Evolutionary conservation across 805 yeast genomes (phyloP).

Genomic region (Cyberlindnera meyerae): DNA sequence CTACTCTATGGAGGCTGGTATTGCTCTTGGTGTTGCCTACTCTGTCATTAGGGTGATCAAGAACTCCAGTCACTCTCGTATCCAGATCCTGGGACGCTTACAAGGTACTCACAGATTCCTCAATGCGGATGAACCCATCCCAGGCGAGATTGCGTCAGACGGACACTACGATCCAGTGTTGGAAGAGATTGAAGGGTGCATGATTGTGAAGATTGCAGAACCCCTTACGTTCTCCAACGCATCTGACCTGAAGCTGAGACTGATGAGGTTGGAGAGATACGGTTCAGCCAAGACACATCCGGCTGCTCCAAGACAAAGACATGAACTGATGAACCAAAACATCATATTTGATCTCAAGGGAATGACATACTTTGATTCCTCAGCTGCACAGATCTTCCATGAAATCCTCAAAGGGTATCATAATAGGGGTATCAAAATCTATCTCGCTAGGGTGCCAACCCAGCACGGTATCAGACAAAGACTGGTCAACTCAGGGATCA

Average conservation of each 20-base stretch:
- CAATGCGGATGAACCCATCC: conserved; percentile 63
- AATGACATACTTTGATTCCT: conserved; percentile 74
- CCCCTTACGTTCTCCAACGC: conserved; percentile 86
- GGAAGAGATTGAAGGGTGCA: conserved; percentile 60
- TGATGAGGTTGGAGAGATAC: conserved; percentile 67
- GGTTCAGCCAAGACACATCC: conserved; percentile 78
- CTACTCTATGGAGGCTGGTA: conserved; percentile 84
- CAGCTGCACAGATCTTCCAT: conserved; percentile 67
- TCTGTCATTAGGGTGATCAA: conserved; percentile 75
- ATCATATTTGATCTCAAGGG: conserved; percentile 78
- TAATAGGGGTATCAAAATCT: conserved; percentile 50
- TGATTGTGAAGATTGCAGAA: conserved; percentile 79
- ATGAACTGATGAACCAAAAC: conserved; percentile 42
- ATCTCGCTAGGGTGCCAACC: conserved; percentile 56
- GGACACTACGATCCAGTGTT: conserved; percentile 14
- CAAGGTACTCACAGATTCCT: conserved; percentile 58
- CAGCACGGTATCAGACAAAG: conserved; percentile 42
- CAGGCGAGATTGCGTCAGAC: conserved; percentile 20
- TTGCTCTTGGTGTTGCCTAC: conserved; percentile 78
- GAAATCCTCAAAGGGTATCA: conserved; percentile 57
- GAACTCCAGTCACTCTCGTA: conserved; percentile 76
- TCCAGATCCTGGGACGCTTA: conserved; percentile 73
- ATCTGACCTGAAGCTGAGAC: conserved; percentile 63
- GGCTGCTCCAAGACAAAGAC: conserved; percentile 52
- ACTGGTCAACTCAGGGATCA: conserved; percentile 53